phyloP scores from a whole-genome alignment of 768 basidiomycete genomes.

The Mrakia frigida region DNA sequence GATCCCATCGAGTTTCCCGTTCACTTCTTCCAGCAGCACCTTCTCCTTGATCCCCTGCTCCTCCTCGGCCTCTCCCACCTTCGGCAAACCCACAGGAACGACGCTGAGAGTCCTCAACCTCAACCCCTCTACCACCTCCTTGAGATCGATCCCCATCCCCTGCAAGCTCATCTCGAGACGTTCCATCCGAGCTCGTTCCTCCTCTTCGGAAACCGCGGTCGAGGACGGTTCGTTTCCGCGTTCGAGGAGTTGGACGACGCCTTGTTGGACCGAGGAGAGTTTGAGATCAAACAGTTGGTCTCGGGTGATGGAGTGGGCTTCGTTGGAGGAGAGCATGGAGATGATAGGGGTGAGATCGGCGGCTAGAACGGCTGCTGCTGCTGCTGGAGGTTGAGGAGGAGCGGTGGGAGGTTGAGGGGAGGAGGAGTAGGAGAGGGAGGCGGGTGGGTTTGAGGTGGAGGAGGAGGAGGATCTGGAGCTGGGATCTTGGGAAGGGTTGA shows the following conservation, averaged over 20 bases:
- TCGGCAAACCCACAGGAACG: background rate
- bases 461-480: background rate
- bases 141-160: constrained; percentile 12
- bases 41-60: background rate
- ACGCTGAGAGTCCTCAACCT: background rate
- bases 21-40: constrained; percentile 21
- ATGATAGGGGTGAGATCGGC: constrained; percentile 10
- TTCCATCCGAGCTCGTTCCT: background rate
- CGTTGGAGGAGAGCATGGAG: constrained; percentile 6
- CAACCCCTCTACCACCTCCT: background rate
- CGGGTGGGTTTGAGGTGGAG: background rate
- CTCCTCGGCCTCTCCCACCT: background rate
- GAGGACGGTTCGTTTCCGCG: no score
- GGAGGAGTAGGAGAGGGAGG: background rate
- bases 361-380: background rate
- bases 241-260: constrained; percentile 1
- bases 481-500: background rate
- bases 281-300: constrained; percentile 19
- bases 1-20: constrained; percentile 14
- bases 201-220: background rate
- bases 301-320: background rate
- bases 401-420: no score
- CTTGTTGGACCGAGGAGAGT: constrained; percentile 11
- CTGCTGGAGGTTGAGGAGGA: no score
- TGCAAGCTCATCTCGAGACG: constrained; percentile 12